A percentile compares a stretch with the other conserved stretches of the same genome.
Evolutionary conservation across 2,329 filamentous ascomycete species (phyloP).

Genomic region (Hawksworthiomyces lignivorus): DNA sequence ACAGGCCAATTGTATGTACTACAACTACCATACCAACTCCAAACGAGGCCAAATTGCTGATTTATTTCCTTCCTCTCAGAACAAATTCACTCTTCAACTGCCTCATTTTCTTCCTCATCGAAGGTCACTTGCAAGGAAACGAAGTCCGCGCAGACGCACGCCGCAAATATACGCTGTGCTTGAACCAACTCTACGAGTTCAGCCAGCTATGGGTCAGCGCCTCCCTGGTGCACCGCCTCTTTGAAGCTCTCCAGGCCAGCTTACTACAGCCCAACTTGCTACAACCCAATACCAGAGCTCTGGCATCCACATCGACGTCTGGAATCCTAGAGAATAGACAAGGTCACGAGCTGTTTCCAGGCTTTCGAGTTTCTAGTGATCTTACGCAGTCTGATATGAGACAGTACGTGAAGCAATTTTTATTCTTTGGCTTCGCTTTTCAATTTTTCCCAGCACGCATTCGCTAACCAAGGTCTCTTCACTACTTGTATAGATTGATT

Average conservation of each 20-base stretch:
- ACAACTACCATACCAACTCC: no score
- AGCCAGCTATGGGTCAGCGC: conserved; percentile 14
- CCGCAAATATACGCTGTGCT: conserved; percentile 12
- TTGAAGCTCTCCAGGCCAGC: conserved; percentile 9
- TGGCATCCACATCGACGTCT: neutral
- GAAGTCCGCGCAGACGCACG: conserved; percentile 11
- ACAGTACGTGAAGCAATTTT: neutral
- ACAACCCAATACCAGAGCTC: no score
- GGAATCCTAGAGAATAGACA: no score
- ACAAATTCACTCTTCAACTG: conserved; percentile 13
- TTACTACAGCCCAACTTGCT: conserved; percentile 7
- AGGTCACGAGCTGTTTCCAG: conserved; percentile 4
- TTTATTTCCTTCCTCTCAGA: neutral
- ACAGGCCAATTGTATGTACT: conserved; percentile 10
- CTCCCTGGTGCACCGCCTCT: conserved; percentile 11
- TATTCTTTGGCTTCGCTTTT: no score
- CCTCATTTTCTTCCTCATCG: conserved; percentile 12
- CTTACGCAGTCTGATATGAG: conserved; percentile 4
- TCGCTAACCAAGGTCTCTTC: no score
- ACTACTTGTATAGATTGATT: neutral
- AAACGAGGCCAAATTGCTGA: no score
- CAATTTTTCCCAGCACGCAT: no score
- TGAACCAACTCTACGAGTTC: conserved; percentile 13
- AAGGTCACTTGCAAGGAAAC: conserved; percentile 4
- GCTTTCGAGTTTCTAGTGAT: conserved; percentile 2